These are phyloP conservation scores for Heliamphora pulchella DNA, from an alignment of 179 eudicot genomes.

Conservation along the genomic window DNA sequence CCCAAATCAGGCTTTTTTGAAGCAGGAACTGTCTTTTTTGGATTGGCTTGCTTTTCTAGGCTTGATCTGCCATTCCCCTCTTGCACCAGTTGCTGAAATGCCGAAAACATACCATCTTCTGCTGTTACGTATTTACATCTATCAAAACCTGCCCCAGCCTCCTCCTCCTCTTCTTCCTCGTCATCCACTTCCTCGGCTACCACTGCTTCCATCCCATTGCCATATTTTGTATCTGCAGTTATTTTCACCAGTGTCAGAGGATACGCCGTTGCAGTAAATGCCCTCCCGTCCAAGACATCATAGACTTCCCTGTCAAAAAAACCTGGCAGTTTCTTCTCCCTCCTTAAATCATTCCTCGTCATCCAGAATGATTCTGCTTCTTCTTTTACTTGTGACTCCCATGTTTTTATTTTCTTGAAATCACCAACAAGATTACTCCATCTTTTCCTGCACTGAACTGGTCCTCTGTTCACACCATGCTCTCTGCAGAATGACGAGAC, in stretches of 20 bases:
- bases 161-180: conserved; percentile 5
- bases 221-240: conserved; percentile 19
- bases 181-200: conserved; percentile 14
- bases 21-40: conserved; percentile 22
- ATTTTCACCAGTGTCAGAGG: conserved; percentile 36
- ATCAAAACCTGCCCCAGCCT: conserved; percentile 17
- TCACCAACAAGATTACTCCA: conserved; percentile 55
- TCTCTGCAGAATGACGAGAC: conserved; percentile 39
- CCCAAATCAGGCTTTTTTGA: conserved; percentile 43
- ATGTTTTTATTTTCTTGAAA: conserved; percentile 36
- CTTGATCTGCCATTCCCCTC: neutral
- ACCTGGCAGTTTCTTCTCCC: conserved; percentile 40
- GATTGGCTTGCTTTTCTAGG: conserved; percentile 12
- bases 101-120: conserved; percentile 18
- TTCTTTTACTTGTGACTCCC: conserved; percentile 33
- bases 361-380: conserved; percentile 37
- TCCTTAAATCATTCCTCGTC: conserved; percentile 49
- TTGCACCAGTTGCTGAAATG: conserved; percentile 15
- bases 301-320: conserved; percentile 47
- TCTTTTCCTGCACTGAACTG: conserved; percentile 46
- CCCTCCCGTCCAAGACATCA: conserved; percentile 35
- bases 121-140: conserved; percentile 2
- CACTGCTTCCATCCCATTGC: conserved; percentile 16
- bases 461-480: conserved; percentile 35
- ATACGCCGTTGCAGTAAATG: conserved; percentile 21